Percentiles rank a stretch among this genome's conserved stretches.
phyloP scores from a whole-genome alignment of 2,329 filamentous ascomycete genomes.

The Monosporascus sp. region DNA sequence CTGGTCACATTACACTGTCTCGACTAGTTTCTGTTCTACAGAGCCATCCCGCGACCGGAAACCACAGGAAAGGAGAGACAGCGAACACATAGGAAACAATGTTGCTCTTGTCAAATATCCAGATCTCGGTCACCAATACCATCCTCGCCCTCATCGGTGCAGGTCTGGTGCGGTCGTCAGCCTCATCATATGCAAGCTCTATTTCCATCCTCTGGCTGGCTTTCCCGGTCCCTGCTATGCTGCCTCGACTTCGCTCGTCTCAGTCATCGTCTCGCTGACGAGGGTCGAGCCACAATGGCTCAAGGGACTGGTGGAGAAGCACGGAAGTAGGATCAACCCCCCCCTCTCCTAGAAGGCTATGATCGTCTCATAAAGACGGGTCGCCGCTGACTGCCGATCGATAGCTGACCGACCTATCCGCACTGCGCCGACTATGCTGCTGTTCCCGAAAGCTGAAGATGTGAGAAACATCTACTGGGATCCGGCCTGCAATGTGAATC shows the following conservation, averaged over 20 bases:
- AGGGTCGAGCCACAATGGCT: slow-evolving; percentile 17
- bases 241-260: slow-evolving; percentile 13
- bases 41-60: too few species aligned
- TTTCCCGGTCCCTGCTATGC: slow-evolving; percentile 20
- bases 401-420: slow-evolving; percentile 27
- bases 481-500: slow-evolving; percentile 30
- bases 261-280: slow-evolving; percentile 12
- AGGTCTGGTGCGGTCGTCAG: background rate
- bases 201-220: slow-evolving; percentile 16
- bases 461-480: slow-evolving; percentile 36
- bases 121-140: background rate
- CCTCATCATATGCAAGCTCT: slow-evolving; percentile 12
- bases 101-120: background rate
- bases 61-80: too few species aligned
- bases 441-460: slow-evolving; percentile 30
- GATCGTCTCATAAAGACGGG: background rate
- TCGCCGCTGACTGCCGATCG: background rate
- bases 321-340: slow-evolving; percentile 5
- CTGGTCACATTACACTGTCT: too few species aligned
- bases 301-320: slow-evolving; percentile 14
- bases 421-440: slow-evolving; percentile 30
- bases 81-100: background rate
- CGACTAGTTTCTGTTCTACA: too few species aligned
- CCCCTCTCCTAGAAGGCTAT: background rate
- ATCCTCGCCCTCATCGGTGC: background rate